Conservation (phyloP, 2,329 filamentous ascomycete genomes). For the Clonostachys byssicola region DNA sequence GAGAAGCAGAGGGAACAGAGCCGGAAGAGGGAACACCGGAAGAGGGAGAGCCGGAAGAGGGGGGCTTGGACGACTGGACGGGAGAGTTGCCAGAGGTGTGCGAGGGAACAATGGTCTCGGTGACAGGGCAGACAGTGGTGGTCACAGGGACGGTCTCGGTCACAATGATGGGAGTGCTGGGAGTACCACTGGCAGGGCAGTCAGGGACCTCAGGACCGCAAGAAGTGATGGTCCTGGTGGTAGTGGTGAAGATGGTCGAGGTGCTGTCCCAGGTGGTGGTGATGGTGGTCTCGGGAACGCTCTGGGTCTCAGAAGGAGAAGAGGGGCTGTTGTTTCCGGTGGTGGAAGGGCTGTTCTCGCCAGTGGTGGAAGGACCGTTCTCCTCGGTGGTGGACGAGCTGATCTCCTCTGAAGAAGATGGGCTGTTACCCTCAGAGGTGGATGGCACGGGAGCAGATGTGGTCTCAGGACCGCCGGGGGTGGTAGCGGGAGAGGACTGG, state of each 20-base stretch:
- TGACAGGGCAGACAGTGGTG: conserved; percentile 59
- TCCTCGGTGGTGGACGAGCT: not conserved
- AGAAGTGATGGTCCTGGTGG: conserved; percentile 43
- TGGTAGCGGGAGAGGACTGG: conserved; percentile 3
- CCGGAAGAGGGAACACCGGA: conserved; percentile 1
- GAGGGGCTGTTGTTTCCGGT: not conserved
- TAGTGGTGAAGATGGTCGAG: conserved; percentile 47
- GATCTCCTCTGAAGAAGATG: conserved; percentile 4
- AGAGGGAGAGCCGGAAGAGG: not conserved
- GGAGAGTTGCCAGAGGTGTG: conserved; percentile 7
- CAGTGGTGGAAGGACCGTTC: not conserved
- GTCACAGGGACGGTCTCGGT: conserved; percentile 52
- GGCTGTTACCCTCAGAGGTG: too few species aligned
- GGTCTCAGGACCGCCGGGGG: conserved; percentile 3
- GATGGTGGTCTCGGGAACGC: conserved; percentile 6
- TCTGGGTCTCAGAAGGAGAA: conserved; percentile 4
- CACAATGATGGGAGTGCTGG: conserved; percentile 37
- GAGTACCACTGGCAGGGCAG: conserved; percentile 38
- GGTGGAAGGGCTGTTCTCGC: not conserved
- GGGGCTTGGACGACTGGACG: conserved; percentile 7
- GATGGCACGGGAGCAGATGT: conserved; percentile 3
- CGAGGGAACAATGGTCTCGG: conserved; percentile 41
- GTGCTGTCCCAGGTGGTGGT: conserved; percentile 35
- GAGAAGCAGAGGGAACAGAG: conserved; percentile 13
- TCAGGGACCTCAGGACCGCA: conserved; percentile 39